Evolutionary conservation across 768 basidiomycete species (phyloP), one percentile per base, ranked within the genome.

Genomic region (Amanita rubescens): DNA sequence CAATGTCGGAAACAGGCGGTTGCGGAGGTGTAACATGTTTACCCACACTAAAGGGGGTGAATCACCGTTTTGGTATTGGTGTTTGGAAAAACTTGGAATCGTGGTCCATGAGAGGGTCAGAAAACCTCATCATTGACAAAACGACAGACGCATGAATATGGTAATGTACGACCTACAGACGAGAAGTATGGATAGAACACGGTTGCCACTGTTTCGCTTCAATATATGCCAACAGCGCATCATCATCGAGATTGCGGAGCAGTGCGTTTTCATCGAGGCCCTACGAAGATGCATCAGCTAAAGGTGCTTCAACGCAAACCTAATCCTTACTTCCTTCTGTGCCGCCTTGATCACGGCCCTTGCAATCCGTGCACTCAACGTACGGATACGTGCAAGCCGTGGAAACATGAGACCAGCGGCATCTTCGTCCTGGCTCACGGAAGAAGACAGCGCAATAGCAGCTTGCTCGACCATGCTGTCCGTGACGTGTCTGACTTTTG

Each of bases 11-110:
- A 49, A 94, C 91, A 0, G 95, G 96, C 24, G 95, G 94, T 0
- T 93, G 91, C 56, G 91, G 94, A 11, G 80, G 90, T 27, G 63
- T 75, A 11, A 76, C 80, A 11, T 90, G 86, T 57, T 73, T 98
- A 1, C 90, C 94, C 20, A 77, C 78, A 30, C 77, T 95, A 56
- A 82, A 84, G 51, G 89, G 89, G 1, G 81, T 97, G 27, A 99
- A 99, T 59, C 95, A 99, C 65, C 77, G 91, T 27, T 97, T 86
- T 57, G 74, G 75, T 12, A 85, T 94, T 32, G 81, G 74, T 57
- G 68, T 73, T 47, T 96, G 90, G 90, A 81, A 73, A 51, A 53
- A 50, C 1, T 65, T 61, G 9, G 24, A 14, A 39, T 25, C 38
- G 30, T 55, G 19, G 22, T 51, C 54, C 53, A 39, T 43, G 33